Conservation (phyloP, 192 early-diverging fungal species). For the Spizellomyces punctatus region DNA sequence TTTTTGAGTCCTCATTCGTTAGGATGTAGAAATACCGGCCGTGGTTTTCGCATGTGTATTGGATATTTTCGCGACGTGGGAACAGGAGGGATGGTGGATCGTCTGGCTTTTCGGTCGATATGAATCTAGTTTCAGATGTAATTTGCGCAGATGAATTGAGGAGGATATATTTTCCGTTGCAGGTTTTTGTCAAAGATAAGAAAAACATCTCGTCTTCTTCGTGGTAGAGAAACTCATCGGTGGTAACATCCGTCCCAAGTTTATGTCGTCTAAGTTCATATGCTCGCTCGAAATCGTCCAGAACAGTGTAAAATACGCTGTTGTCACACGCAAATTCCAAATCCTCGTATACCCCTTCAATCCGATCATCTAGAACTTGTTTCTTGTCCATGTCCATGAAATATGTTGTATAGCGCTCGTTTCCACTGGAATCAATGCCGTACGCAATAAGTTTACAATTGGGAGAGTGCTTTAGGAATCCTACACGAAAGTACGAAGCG, state of each 20-base stretch:
- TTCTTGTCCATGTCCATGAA: constrained; percentile 53
- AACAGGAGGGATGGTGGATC: constrained; percentile 42
- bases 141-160: constrained; percentile 57
- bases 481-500: constrained; percentile 59
- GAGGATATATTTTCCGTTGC: constrained; percentile 53
- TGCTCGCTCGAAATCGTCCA: constrained; percentile 56
- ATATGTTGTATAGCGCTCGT: constrained; percentile 54
- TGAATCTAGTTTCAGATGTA: constrained; percentile 55
- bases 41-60: constrained; percentile 54
- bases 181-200: constrained; percentile 56
- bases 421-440: constrained; percentile 54
- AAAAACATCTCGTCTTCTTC: constrained; percentile 67
- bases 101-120: constrained; percentile 41
- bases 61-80: constrained; percentile 52
- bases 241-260: constrained; percentile 41
- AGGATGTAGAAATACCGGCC: constrained; percentile 55
- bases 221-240: constrained; percentile 52
- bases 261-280: constrained; percentile 53
- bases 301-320: constrained; percentile 51
- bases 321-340: constrained; percentile 60
- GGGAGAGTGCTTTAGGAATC: constrained; percentile 60
- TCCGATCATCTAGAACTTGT: constrained; percentile 44
- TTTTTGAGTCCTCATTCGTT: constrained; percentile 60
- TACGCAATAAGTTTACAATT: constrained; percentile 57
- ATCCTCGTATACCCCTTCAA: constrained; percentile 56